Percentiles rank a stretch among this genome's conserved stretches.
These are phyloP conservation scores for Brassica cretica DNA, from an alignment of 345 rosid species.

Conservation along the genomic window DNA sequence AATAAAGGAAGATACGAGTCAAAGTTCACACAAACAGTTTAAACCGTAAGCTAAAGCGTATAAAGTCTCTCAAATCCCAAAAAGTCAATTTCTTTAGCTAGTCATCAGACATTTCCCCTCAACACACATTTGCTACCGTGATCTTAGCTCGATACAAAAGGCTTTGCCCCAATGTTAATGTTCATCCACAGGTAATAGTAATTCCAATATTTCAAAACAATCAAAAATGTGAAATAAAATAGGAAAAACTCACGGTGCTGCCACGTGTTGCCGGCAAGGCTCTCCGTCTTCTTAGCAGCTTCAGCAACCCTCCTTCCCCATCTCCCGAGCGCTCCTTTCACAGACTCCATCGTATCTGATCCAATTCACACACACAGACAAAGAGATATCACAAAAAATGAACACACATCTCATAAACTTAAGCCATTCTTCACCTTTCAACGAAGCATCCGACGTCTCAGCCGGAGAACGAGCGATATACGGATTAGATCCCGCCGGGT, in stretches of 20 bases:
- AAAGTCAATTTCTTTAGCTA: neutral
- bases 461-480: slow-evolving; percentile 49
- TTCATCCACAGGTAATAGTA: too few relatives aligned
- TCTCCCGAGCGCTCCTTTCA: slow-evolving; percentile 59
- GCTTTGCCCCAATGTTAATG: too few relatives aligned
- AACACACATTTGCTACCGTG: neutral
- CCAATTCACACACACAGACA: slow-evolving; percentile 1
- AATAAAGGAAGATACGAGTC: neutral
- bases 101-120: neutral
- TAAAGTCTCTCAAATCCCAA: neutral
- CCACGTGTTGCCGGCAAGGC: slow-evolving; percentile 64
- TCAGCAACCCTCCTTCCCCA: slow-evolving; percentile 62
- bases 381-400: neutral
- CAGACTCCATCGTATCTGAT: slow-evolving; percentile 52
- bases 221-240: too few relatives aligned
- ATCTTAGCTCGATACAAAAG: neutral
- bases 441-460: slow-evolving; percentile 42
- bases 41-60: neutral
- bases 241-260: slow-evolving; percentile 31
- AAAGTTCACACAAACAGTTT: slow-evolving; percentile 8
- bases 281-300: slow-evolving; percentile 66
- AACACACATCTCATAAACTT: neutral
- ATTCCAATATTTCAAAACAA: too few relatives aligned
- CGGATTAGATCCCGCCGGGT: slow-evolving; percentile 52
- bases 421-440: slow-evolving; percentile 47